These are phyloP conservation scores for Xylaria curta DNA, from an alignment of 495 filamentous ascomycete genomes.

Conservation along the genomic window DNA sequence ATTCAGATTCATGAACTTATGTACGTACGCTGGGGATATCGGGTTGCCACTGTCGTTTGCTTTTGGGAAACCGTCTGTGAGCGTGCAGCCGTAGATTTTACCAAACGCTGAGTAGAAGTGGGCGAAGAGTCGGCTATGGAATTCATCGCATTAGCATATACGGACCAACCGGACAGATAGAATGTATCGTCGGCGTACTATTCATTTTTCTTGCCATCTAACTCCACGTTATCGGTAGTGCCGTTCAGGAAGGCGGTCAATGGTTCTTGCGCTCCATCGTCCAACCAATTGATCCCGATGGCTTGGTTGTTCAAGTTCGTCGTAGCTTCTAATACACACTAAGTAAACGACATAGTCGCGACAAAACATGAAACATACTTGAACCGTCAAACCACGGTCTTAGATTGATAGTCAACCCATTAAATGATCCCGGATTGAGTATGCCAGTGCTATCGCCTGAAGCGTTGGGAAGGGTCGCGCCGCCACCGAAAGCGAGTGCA, in stretches of 20 bases:
- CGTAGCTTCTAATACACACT: not conserved
- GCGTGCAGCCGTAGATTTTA: not conserved
- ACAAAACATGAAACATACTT: not conserved
- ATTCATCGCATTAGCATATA: conserved; percentile 4
- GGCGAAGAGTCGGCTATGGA: not conserved
- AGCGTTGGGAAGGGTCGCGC: not conserved
- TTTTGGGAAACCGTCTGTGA: not conserved
- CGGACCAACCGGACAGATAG: not conserved
- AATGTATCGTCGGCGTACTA: not conserved
- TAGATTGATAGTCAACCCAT: not conserved
- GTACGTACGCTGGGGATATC: no score
- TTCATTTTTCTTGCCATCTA: not conserved
- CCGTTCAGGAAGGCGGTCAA: not conserved
- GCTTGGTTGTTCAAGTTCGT: not conserved
- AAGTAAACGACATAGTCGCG: not conserved
- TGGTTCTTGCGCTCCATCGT: not conserved
- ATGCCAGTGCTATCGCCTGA: not conserved
- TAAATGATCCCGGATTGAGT: not conserved
- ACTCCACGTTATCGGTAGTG: not conserved
- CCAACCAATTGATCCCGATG: not conserved
- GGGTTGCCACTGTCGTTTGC: no score
- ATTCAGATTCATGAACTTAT: no score
- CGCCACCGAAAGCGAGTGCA: not conserved
- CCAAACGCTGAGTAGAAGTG: not conserved
- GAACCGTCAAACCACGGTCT: not conserved